Evolutionary conservation across 345 rosid species (phyloP).

Genomic region (Litchi chinensis): DNA sequence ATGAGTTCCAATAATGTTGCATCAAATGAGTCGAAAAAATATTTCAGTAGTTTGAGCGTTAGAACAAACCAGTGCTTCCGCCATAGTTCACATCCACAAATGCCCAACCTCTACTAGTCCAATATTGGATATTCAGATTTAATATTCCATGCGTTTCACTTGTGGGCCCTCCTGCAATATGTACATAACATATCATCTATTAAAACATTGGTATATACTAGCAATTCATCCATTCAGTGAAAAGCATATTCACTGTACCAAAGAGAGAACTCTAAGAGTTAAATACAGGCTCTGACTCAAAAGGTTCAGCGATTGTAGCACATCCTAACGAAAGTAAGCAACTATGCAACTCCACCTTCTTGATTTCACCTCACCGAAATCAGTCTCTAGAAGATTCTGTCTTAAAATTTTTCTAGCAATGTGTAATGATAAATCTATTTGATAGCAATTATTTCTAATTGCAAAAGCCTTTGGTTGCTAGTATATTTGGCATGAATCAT

Average conservation of each 20-base stretch:
- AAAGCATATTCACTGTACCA: neutral
- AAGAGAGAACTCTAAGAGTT: neutral
- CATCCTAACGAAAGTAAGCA: neutral
- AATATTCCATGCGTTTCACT: slow-evolving; percentile 73
- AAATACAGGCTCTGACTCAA: neutral
- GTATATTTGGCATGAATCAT: neutral
- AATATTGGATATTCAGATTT: slow-evolving; percentile 78
- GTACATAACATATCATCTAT: neutral
- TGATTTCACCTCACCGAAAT: neutral
- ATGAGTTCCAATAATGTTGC: neutral
- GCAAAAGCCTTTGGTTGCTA: neutral
- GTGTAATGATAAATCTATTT: neutral
- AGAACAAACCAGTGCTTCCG: slow-evolving; percentile 94
- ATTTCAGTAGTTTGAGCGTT: neutral
- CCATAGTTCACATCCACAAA: slow-evolving; percentile 95
- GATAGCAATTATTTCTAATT: neutral
- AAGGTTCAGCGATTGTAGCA: neutral
- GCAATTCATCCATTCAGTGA: neutral
- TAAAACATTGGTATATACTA: slow-evolving; percentile 8
- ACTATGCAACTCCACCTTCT: neutral
- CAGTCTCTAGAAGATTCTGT: neutral
- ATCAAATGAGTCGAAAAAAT: neutral
- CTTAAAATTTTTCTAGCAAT: neutral
- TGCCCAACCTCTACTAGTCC: slow-evolving; percentile 99
- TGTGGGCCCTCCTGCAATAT: slow-evolving; percentile 88